phyloP scores from a whole-genome alignment of 768 basidiomycete species.

The Lanmaoa rubissima region DNA sequence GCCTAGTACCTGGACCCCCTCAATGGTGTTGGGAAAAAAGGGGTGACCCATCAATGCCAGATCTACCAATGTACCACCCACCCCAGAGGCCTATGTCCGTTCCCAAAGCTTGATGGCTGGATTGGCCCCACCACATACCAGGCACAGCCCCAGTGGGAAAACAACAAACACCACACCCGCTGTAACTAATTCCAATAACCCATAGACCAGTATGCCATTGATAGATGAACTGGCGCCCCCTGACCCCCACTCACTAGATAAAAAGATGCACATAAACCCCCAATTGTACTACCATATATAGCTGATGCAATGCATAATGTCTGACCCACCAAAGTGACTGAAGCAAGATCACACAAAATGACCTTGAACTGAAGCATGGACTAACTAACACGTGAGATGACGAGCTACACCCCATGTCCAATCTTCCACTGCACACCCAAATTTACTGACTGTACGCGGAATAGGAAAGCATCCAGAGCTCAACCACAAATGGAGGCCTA shows the following conservation, averaged over 20 bases:
- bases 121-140: neutral
- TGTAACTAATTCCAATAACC: no score
- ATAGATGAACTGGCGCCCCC: no score
- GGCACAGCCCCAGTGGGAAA: neutral
- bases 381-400: no score
- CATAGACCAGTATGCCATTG: no score
- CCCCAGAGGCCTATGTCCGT: neutral
- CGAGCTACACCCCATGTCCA: no score
- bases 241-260: no score
- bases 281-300: no score
- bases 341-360: no score
- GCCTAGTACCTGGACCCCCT: neutral
- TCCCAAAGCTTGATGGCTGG: neutral
- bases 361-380: no score
- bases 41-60: neutral
- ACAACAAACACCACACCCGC: neutral
- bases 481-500: neutral
- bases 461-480: neutral
- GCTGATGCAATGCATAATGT: no score
- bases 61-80: neutral
- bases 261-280: no score
- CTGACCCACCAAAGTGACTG: no score
- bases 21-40: neutral
- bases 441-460: conserved; percentile 5
- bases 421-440: neutral